phyloP scores from a whole-genome alignment of 495 filamentous ascomycete genomes.

The Penicillium waksmanii region DNA sequence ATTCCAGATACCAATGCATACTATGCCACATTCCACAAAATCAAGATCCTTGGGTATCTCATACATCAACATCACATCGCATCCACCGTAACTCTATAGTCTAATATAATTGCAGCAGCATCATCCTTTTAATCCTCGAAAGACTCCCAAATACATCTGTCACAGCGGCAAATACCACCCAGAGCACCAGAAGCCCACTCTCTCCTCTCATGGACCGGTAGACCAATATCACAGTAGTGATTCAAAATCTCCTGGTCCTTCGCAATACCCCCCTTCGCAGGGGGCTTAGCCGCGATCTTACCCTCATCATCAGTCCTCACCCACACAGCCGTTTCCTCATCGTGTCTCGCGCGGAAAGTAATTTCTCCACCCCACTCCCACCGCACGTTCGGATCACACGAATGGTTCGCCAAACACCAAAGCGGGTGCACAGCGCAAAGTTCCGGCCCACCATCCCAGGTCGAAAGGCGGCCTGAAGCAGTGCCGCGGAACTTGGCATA shows the following conservation, averaged over 20 bases:
- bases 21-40: slow-evolving; percentile 5
- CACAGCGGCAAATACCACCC: slow-evolving; percentile 83
- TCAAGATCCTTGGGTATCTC: slow-evolving; percentile 15
- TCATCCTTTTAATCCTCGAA: slow-evolving; percentile 19
- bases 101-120: neutral
- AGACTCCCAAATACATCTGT: slow-evolving; percentile 70
- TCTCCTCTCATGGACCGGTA: slow-evolving; percentile 76
- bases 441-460: slow-evolving; percentile 73
- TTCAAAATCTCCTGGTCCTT: slow-evolving; percentile 84
- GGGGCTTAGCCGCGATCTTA: slow-evolving; percentile 25
- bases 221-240: slow-evolving; percentile 89
- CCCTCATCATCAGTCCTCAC: slow-evolving; percentile 31
- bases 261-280: slow-evolving; percentile 56
- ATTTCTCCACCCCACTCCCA: slow-evolving; percentile 95
- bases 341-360: slow-evolving; percentile 58
- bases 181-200: slow-evolving; percentile 87
- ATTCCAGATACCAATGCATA: slow-evolving; percentile 12
- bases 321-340: slow-evolving; percentile 52
- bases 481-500: slow-evolving; percentile 93
- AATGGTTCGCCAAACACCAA: slow-evolving; percentile 87
- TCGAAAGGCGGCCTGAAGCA: slow-evolving; percentile 78
- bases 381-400: slow-evolving; percentile 87
- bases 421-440: slow-evolving; percentile 77
- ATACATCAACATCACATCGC: neutral
- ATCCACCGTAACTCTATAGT: neutral